Evolutionary conservation across 192 early-diverging fungal species (phyloP).

Genomic region (Coemansia sp.): DNA sequence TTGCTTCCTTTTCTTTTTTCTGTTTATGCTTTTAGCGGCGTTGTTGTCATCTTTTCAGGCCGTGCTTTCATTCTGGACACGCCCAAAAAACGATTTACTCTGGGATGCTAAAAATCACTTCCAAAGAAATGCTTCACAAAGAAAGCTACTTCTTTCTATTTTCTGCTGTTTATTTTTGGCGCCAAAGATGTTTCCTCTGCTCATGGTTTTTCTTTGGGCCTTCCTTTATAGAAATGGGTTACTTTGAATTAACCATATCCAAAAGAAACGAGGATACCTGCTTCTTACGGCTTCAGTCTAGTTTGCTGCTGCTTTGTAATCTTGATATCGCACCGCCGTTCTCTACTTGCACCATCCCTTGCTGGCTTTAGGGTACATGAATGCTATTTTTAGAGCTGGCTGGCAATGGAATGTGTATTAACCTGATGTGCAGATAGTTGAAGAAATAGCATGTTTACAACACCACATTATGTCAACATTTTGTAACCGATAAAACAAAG

Average conservation of each 20-base stretch:
- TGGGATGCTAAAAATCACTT: not conserved
- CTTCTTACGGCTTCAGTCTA: not conserved
- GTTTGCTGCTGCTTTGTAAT: not conserved
- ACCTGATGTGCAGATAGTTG: too few relatives aligned
- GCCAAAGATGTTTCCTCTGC: not conserved
- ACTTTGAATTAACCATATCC: not conserved
- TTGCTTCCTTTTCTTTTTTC: not conserved
- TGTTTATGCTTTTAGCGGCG: not conserved
- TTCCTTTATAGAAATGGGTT: not conserved
- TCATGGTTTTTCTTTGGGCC: not conserved
- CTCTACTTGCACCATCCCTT: too few relatives aligned
- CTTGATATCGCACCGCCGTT: not conserved
- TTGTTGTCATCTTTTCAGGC: not conserved
- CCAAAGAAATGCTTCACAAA: constrained; percentile 6
- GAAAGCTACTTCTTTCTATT: not conserved
- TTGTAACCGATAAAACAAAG: too few relatives aligned
- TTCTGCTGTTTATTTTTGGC: not conserved
- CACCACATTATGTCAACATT: too few relatives aligned
- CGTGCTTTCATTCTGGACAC: not conserved
- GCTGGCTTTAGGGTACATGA: too few relatives aligned
- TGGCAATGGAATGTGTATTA: too few relatives aligned
- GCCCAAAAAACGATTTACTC: constrained; percentile 2
- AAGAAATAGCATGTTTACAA: too few relatives aligned
- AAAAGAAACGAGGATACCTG: not conserved
- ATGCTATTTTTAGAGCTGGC: too few relatives aligned